Evolutionary conservation across 2,329 filamentous ascomycete genomes (phyloP).

Genomic region (Ophiostoma montium): DNA sequence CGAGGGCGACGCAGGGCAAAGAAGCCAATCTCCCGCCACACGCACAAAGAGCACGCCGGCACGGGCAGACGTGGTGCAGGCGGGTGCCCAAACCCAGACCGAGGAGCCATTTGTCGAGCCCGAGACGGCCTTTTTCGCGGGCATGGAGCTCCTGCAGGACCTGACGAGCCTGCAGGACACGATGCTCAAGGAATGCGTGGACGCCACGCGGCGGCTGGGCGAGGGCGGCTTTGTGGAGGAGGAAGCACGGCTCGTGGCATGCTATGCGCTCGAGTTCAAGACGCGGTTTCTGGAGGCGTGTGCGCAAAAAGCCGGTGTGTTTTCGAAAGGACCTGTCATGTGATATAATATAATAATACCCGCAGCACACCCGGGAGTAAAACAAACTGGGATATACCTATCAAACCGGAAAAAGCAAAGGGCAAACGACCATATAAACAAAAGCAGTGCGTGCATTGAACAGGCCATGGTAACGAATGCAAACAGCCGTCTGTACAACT

Average conservation of each 20-base stretch:
- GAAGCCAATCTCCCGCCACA: not conserved
- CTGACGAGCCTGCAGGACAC: conserved; percentile 2
- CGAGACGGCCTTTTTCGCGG: not conserved
- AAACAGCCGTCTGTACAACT: not conserved
- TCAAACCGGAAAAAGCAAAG: not conserved
- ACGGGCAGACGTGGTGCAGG: not conserved
- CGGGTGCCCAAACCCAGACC: conserved; percentile 12
- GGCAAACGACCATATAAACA: not conserved
- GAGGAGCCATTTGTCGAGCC: not conserved
- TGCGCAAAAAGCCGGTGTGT: not conserved
- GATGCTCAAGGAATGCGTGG: conserved; percentile 9
- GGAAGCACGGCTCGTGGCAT: conserved; percentile 6
- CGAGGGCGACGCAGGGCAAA: not conserved
- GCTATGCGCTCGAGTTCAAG: conserved; percentile 9
- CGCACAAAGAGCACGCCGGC: not conserved
- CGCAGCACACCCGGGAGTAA: not conserved
- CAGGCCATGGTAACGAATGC: not conserved
- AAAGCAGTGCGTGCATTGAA: not conserved
- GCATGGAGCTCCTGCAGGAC: conserved; percentile 6
- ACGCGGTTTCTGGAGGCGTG: conserved; percentile 1
- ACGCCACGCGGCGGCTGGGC: conserved; percentile 1
- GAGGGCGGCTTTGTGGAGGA: not conserved
- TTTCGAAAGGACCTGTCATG: not conserved
- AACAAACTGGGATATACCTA: not conserved
- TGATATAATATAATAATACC: too few relatives aligned